These are phyloP conservation scores for Solanum chacoense DNA, from an alignment of 305 asterid genomes.

Conservation along the genomic window DNA sequence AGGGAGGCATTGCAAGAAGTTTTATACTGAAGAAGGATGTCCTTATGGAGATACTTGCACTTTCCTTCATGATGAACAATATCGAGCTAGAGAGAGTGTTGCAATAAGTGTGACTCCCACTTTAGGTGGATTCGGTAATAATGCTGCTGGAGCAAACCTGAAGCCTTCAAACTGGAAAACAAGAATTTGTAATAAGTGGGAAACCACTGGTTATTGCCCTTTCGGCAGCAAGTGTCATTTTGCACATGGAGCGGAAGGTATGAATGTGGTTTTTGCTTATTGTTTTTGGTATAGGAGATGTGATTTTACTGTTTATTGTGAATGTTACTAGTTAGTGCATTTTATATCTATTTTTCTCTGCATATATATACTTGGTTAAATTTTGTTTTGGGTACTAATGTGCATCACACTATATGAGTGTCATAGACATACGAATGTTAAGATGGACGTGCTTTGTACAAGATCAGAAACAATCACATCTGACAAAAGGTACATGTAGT, in stretches of 20 bases:
- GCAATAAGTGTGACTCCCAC: slow-evolving; percentile 18
- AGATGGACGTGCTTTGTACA: not conserved
- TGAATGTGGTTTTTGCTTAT: not conserved
- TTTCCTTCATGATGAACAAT: slow-evolving; percentile 16
- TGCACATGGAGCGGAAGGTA: slow-evolving; percentile 53
- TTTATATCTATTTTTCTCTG: not conserved
- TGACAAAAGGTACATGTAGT: not conserved
- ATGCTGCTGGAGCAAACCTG: slow-evolving; percentile 10
- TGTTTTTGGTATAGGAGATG: not conserved
- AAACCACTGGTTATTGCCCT: slow-evolving; percentile 61
- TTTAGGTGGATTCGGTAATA: slow-evolving; percentile 1
- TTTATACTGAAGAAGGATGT: slow-evolving; percentile 13
- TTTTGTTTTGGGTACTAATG: not conserved
- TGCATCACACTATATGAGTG: not conserved
- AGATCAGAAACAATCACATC: not conserved
- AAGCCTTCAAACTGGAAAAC: slow-evolving; percentile 47
- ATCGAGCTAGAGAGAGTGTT: slow-evolving; percentile 13
- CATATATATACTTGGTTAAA: not conserved
- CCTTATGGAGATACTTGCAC: slow-evolving; percentile 22
- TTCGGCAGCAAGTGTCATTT: slow-evolving; percentile 64
- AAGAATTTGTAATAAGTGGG: slow-evolving; percentile 75
- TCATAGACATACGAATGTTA: not conserved
- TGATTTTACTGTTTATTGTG: not conserved
- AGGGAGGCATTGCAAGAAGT: slow-evolving; percentile 20
- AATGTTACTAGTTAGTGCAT: not conserved